Conservation (phyloP, 176 grass and related monocot species). For the Melocanna baccifera region DNA sequence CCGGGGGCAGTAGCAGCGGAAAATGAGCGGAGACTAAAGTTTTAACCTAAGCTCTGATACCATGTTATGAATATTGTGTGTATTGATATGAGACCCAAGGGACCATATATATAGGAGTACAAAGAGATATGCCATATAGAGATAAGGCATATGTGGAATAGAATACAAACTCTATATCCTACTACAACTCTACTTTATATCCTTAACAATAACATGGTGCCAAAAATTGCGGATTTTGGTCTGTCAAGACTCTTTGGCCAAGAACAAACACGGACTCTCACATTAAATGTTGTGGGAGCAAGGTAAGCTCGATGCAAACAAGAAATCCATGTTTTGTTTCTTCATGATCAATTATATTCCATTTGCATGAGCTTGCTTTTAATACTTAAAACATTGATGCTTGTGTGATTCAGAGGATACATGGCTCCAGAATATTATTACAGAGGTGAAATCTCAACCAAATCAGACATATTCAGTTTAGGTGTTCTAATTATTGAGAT, state of each 20-base stretch:
- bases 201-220: slow-evolving; percentile 9
- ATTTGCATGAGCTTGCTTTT: background rate
- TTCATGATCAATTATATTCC: background rate
- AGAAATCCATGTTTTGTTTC: background rate
- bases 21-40: too few relatives aligned
- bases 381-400: background rate
- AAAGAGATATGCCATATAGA: too few relatives aligned
- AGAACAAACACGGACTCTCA: slow-evolving; percentile 22
- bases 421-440: slow-evolving; percentile 29
- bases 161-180: too few relatives aligned
- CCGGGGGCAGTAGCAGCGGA: too few relatives aligned
- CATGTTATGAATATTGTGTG: too few relatives aligned
- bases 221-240: slow-evolving; percentile 30
- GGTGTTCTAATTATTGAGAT: slow-evolving; percentile 7
- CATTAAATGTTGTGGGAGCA: slow-evolving; percentile 30
- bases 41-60: too few relatives aligned
- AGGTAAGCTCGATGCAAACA: background rate
- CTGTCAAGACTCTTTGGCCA: slow-evolving; percentile 23
- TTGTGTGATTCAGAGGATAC: slow-evolving; percentile 24
- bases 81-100: too few relatives aligned
- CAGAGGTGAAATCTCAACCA: slow-evolving; percentile 33
- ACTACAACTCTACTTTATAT: too few relatives aligned
- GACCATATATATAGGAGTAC: too few relatives aligned
- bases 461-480: slow-evolving; percentile 40
- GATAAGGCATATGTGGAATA: too few relatives aligned